These are phyloP conservation scores for Phlebopus sp. DNA, from an alignment of 1,284 basidiomycete species.

Conservation along the genomic window DNA sequence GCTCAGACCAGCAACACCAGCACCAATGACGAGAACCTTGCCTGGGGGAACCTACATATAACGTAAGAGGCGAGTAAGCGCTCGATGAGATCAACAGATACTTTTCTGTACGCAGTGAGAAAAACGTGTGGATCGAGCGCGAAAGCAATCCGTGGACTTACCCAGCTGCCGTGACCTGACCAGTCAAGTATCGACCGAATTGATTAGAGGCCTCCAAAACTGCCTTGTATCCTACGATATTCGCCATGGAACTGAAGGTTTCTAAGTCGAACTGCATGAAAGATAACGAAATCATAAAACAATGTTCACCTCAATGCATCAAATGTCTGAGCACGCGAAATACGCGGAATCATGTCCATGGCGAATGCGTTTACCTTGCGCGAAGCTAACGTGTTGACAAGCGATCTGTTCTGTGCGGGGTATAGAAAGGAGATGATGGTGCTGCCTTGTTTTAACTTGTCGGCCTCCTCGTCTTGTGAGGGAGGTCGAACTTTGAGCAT, in stretches of 20 bases:
- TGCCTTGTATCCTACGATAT: slow-evolving; percentile 85
- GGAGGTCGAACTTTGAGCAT: slow-evolving; percentile 82
- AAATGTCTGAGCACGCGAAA: slow-evolving; percentile 83
- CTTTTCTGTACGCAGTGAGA: slow-evolving; percentile 20
- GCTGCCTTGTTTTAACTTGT: slow-evolving; percentile 62
- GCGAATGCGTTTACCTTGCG: slow-evolving; percentile 63
- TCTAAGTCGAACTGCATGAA: not conserved
- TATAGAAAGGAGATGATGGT: slow-evolving; percentile 84
- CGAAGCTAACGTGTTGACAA: slow-evolving; percentile 64
- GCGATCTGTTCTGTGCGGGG: slow-evolving; percentile 72
- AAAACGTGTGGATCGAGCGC: slow-evolving; percentile 7
- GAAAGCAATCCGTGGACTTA: slow-evolving; percentile 35
- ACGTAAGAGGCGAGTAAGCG: slow-evolving; percentile 17
- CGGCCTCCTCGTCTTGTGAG: slow-evolving; percentile 55
- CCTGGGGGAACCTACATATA: slow-evolving; percentile 70
- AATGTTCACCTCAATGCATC: slow-evolving; percentile 69
- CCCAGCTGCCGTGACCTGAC: slow-evolving; percentile 86
- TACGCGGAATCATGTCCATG: slow-evolving; percentile 88
- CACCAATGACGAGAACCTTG: slow-evolving; percentile 83
- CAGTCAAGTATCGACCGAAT: slow-evolving; percentile 83
- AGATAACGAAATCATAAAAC: not conserved
- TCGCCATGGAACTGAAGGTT: slow-evolving; percentile 75
- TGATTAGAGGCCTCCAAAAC: slow-evolving; percentile 84
- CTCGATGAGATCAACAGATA: slow-evolving; percentile 7
- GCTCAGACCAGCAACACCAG: slow-evolving; percentile 81